Conservation (phyloP, 495 filamentous ascomycete genomes). For the Zalerion maritima region DNA sequence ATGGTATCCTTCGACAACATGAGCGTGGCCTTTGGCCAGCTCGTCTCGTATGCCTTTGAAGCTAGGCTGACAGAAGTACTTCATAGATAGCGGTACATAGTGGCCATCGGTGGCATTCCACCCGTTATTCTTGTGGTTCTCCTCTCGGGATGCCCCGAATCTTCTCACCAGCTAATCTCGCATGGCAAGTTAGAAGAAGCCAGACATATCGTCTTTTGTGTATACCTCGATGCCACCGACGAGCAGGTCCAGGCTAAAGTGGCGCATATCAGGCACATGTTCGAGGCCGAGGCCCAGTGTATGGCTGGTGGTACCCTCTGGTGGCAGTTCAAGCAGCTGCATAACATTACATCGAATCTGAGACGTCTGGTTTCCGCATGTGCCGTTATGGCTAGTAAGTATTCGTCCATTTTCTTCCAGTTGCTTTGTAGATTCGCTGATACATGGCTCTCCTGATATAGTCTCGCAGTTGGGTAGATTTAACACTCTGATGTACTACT, state of each 20-base stretch:
- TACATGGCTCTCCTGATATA: too few species aligned
- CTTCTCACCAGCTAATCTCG: slow-evolving; percentile 36
- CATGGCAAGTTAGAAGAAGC: slow-evolving; percentile 28
- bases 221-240: slow-evolving; percentile 23
- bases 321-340: slow-evolving; percentile 30
- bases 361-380: slow-evolving; percentile 35
- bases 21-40: slow-evolving; percentile 35
- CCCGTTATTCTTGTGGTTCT: too few species aligned
- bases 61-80: slow-evolving; percentile 31
- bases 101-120: too few species aligned
- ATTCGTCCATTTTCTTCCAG: too few species aligned
- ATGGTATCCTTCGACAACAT: slow-evolving; percentile 41
- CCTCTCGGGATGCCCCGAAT: slow-evolving; percentile 37
- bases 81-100: slow-evolving; percentile 33
- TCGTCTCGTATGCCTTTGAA: slow-evolving; percentile 34
- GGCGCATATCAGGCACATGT: slow-evolving; percentile 20
- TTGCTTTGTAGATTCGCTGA: too few species aligned
- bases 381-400: slow-evolving; percentile 33
- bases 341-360: slow-evolving; percentile 25
- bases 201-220: slow-evolving; percentile 18
- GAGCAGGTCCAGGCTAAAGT: slow-evolving; percentile 26
- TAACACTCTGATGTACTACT: slow-evolving; percentile 36
- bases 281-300: slow-evolving; percentile 21
- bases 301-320: slow-evolving; percentile 18
- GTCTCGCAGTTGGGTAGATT: slow-evolving; percentile 31